Evolutionary conservation across 2,329 filamentous ascomycete species (phyloP).

Genomic region (Sphaerulina populicola): DNA sequence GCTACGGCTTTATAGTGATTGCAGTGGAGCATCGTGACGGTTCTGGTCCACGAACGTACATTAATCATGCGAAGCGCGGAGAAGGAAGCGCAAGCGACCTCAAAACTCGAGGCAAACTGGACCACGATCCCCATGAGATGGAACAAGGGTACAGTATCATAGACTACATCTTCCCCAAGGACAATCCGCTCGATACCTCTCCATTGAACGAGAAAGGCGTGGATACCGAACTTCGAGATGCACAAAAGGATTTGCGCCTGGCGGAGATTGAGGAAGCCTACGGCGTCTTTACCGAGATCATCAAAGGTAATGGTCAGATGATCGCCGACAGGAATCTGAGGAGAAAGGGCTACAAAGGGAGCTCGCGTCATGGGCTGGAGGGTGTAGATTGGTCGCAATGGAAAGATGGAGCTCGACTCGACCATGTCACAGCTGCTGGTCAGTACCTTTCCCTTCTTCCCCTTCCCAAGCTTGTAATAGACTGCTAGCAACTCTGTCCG

Average conservation of each 20-base stretch:
- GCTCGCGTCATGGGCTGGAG: conserved; percentile 51
- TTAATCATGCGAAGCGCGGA: conserved; percentile 46
- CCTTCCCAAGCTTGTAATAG: no score
- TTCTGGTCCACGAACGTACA: conserved; percentile 52
- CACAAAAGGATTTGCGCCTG: conserved; percentile 55
- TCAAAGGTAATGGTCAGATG: conserved; percentile 46
- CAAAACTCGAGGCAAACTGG: conserved; percentile 22
- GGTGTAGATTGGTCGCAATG: conserved; percentile 52
- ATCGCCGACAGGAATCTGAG: conserved; percentile 49
- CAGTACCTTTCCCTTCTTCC: no score
- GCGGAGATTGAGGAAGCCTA: conserved; percentile 59
- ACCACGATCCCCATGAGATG: conserved; percentile 23
- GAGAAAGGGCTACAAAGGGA: conserved; percentile 50
- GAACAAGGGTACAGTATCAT: conserved; percentile 26
- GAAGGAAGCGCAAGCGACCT: conserved; percentile 33
- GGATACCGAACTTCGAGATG: conserved; percentile 51
- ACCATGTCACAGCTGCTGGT: conserved; percentile 52
- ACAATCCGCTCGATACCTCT: conserved; percentile 40
- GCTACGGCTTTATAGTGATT: conserved; percentile 57
- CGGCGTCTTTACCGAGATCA: conserved; percentile 48
- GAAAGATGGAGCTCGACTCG: conserved; percentile 48
- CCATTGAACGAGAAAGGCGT: conserved; percentile 53
- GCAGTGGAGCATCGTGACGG: conserved; percentile 59
- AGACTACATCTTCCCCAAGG: conserved; percentile 56
- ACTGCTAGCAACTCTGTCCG: no score